These are phyloP conservation scores for Pluteus cervinus DNA, from an alignment of 768 basidiomycete species.

Conservation along the genomic window DNA sequence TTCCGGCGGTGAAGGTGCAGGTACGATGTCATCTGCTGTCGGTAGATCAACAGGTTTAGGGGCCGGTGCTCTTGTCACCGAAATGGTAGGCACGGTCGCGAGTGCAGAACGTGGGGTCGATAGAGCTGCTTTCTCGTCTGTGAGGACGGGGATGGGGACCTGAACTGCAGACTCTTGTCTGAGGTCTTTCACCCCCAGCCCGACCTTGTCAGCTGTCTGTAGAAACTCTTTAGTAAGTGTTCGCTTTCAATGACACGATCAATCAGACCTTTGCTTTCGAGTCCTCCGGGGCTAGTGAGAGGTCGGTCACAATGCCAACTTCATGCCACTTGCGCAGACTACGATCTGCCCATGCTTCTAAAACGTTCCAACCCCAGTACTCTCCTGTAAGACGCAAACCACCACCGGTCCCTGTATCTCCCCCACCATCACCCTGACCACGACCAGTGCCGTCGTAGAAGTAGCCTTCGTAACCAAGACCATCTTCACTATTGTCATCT, in stretches of 20 bases:
- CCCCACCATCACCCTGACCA: slow-evolving; percentile 74
- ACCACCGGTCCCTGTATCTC: slow-evolving; percentile 62
- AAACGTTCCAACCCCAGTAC: slow-evolving; percentile 87
- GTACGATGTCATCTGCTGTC: slow-evolving; percentile 50
- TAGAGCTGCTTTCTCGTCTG: slow-evolving; percentile 31
- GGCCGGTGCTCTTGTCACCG: slow-evolving; percentile 64
- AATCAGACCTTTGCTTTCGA: slow-evolving; percentile 38
- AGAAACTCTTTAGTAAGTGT: slow-evolving; percentile 2
- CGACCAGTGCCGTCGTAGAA: slow-evolving; percentile 77
- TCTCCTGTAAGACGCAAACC: slow-evolving; percentile 76
- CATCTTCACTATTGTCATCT: slow-evolving; percentile 76
- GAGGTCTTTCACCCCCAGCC: slow-evolving; percentile 34
- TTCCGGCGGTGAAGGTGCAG: slow-evolving; percentile 37
- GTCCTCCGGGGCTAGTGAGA: slow-evolving; percentile 35
- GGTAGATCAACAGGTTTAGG: slow-evolving; percentile 69
- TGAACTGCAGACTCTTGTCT: slow-evolving; percentile 41
- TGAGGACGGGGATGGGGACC: slow-evolving; percentile 59
- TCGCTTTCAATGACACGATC: background rate
- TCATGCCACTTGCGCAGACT: slow-evolving; percentile 86
- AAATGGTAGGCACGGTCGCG: slow-evolving; percentile 39
- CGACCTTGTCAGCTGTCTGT: slow-evolving; percentile 37
- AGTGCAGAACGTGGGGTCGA: slow-evolving; percentile 20
- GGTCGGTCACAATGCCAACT: slow-evolving; percentile 60
- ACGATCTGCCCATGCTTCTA: slow-evolving; percentile 91
- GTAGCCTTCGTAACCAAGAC: slow-evolving; percentile 81